These are phyloP conservation scores for Sistotremastrum suecicum DNA, from an alignment of 768 basidiomycete genomes.

Conservation along the genomic window DNA sequence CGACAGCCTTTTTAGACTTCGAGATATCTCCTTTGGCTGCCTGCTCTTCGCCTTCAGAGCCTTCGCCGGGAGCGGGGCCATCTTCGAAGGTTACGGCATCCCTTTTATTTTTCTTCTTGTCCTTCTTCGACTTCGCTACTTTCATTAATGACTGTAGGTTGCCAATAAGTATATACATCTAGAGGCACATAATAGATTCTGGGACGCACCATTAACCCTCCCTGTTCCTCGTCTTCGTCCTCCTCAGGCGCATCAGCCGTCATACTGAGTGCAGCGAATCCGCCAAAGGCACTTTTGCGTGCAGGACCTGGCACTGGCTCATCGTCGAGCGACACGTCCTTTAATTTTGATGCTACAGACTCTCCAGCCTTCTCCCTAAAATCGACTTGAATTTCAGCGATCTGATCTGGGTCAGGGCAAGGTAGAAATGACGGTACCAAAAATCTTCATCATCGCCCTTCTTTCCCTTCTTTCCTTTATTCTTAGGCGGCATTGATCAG, in stretches of 20 bases:
- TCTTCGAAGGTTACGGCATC: constrained; percentile 11
- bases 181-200: too few relatives aligned
- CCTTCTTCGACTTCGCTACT: constrained; percentile 16
- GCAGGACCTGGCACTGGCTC: constrained; percentile 22
- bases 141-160: background rate
- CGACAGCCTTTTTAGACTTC: constrained; percentile 26
- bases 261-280: constrained; percentile 36
- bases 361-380: constrained; percentile 54
- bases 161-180: too few relatives aligned
- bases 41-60: constrained; percentile 17
- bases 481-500: constrained; percentile 42
- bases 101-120: constrained; percentile 8
- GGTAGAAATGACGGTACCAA: constrained; percentile 36
- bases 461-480: constrained; percentile 82
- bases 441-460: constrained; percentile 68
- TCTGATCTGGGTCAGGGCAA: constrained; percentile 11
- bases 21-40: constrained; percentile 18
- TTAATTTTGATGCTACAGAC: constrained; percentile 30
- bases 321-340: constrained; percentile 19
- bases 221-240: constrained; percentile 54
- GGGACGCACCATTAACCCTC: constrained; percentile 56
- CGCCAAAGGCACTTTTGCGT: constrained; percentile 28
- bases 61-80: constrained; percentile 15
- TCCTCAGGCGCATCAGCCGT: constrained; percentile 23
- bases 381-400: constrained; percentile 10